Base-by-base conservation (phyloP, 2,329 filamentous ascomycete genomes). In the Leptoxyphium fumago region DNA sequence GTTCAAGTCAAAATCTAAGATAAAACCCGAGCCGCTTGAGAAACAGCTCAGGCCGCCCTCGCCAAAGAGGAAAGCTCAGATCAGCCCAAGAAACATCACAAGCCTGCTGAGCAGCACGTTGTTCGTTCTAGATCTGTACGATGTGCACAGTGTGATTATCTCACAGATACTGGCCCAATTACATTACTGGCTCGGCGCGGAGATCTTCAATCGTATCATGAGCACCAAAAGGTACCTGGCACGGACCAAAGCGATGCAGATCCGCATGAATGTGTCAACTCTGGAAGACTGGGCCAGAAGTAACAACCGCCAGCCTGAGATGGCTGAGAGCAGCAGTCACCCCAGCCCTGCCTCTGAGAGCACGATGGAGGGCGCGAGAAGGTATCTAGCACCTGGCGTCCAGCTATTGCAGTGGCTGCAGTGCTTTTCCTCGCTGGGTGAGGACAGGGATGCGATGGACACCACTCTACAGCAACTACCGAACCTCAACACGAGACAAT, bases 191-290 rank as follows among this genome's bases (percentile, higher is more conserved):
- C 74, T 98, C 13, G 84, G 88, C 6, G 85, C 89, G 0, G 91
- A 98, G 64, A 76, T 96, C 8, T 98, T 98, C 69, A 98, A 98
- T 63, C 82, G 89, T 46, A 84, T 98, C 62, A 94, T 98, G 84
- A 89, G 84, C 28, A 95, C 93, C 57, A 78, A 86, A 51, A 88
- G 89, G 61, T 98, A 95, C 57, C 72, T 98, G 9, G 89, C 91
- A 5, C 77, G 91, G 43, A 98, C 91, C 14, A 98, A 98, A 64
- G 91, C 91, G 2, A 98, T 98, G 91, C 91, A 98, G 62, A 96
- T 98, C 54, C 84, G 91, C 52, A 96, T 98, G 88, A 98, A 98
- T 60, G 79, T 98, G 6, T 96, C 91, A 0, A 82, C 80, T 7
- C 69, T 98, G 15, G 91, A 98, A 62, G 91, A 98, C 58, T 98